Conservation (phyloP, 805 yeast genomes). For the Komagataella ulmi region DNA sequence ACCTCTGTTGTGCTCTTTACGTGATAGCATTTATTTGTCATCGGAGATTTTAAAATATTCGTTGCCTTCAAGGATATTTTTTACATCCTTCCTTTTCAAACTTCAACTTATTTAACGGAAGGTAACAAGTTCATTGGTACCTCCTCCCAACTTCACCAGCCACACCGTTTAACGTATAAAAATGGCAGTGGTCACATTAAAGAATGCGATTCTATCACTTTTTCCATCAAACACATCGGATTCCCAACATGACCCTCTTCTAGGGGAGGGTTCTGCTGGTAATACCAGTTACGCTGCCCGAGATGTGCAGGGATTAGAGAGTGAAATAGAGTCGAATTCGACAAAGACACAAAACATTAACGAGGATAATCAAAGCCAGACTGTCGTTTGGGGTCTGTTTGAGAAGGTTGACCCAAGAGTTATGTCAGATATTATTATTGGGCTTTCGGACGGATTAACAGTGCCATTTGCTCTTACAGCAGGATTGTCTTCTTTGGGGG, state of each 20-base stretch:
- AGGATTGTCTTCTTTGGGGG: constrained; percentile 84
- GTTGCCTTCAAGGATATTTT: neutral
- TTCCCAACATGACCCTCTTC: neutral
- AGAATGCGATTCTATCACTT: neutral
- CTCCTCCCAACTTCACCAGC: neutral
- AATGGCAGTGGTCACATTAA: constrained; percentile 1
- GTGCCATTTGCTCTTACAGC: constrained; percentile 99
- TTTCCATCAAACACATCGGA: neutral
- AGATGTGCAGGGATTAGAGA: neutral
- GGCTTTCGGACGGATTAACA: constrained; percentile 88
- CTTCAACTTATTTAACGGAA: neutral
- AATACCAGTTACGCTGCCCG: neutral
- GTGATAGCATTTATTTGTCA: neutral
- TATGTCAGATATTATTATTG: constrained; percentile 87
- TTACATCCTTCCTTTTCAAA: neutral
- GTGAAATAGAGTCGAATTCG: neutral
- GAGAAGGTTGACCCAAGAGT: constrained; percentile 75
- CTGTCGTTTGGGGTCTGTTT: constrained; percentile 16
- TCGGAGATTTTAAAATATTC: neutral
- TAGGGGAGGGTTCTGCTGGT: neutral
- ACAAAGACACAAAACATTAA: neutral
- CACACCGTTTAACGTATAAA: neutral
- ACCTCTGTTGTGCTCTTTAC: neutral
- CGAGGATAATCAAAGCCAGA: neutral
- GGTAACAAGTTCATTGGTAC: neutral